A percentile compares a stretch with the other conserved stretches of the same genome.
Conservation (phyloP, 2,329 filamentous ascomycete species). For the Diaporthe sp. region DNA sequence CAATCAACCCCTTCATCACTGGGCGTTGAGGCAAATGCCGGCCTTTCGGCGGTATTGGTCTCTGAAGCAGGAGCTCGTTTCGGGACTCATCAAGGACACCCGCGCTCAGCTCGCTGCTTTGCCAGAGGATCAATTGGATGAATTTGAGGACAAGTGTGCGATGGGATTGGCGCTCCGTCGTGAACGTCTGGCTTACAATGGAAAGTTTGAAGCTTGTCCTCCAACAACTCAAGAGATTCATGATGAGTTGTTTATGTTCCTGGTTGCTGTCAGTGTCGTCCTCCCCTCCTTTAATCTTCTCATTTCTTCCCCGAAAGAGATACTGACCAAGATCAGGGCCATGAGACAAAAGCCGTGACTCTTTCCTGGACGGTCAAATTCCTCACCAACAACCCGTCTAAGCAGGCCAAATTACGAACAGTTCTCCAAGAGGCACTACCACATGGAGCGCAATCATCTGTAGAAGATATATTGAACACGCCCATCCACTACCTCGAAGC, state of each 20-base stretch:
- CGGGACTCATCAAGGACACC: background rate
- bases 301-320: background rate
- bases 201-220: background rate
- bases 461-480: constrained; percentile 50
- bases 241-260: constrained; percentile 57
- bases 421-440: constrained; percentile 49
- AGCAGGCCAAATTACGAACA: constrained; percentile 56
- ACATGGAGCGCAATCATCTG: constrained; percentile 50
- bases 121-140: background rate
- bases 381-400: constrained; percentile 54
- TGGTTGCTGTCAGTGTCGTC: constrained; percentile 47
- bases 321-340: constrained; percentile 46
- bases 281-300: too few species aligned
- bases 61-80: background rate
- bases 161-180: background rate
- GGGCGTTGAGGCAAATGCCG: background rate
- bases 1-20: background rate
- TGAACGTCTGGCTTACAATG: background rate
- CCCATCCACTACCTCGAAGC: constrained; percentile 60
- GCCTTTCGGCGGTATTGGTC: background rate
- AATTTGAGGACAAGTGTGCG: background rate
- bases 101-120: background rate
- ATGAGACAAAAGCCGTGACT: constrained; percentile 60
- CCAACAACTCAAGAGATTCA: background rate
- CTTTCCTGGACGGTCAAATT: constrained; percentile 59